A percentile compares a stretch with the other conserved stretches of the same genome.
Evolutionary conservation across 2,329 filamentous ascomycete species (phyloP).

Genomic region (Botrytis paeoniae): DNA sequence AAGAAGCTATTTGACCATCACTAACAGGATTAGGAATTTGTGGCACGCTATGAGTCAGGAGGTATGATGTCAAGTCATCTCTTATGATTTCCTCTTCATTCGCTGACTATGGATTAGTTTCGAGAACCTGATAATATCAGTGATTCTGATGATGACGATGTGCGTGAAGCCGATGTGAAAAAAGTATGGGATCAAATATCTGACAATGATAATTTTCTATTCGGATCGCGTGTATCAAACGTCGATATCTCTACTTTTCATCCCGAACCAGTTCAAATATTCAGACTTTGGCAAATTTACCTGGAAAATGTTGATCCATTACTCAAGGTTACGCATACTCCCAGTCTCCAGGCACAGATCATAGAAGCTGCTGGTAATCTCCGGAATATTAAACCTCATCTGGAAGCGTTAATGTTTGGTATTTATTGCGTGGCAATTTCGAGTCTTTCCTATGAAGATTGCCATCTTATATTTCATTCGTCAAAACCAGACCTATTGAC

Average conservation of each 20-base stretch:
- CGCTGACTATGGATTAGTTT: constrained; percentile 32
- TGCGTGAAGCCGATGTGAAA: constrained; percentile 41
- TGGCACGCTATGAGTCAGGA: constrained; percentile 47
- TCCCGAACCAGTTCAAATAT: constrained; percentile 60
- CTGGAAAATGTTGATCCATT: constrained; percentile 72
- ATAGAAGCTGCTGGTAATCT: constrained; percentile 60
- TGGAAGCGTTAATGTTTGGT: constrained; percentile 61
- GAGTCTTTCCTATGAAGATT: constrained; percentile 56
- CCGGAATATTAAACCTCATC: constrained; percentile 51
- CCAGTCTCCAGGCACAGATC: constrained; percentile 63
- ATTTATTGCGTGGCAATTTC: constrained; percentile 62
- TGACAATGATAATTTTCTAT: constrained; percentile 48
- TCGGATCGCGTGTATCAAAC: constrained; percentile 44
- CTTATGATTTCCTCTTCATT: constrained; percentile 5
- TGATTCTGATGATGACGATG: constrained; percentile 38
- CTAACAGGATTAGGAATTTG: constrained; percentile 42
- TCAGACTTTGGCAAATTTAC: constrained; percentile 72
- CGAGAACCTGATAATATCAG: constrained; percentile 36
- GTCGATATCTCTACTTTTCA: constrained; percentile 49
- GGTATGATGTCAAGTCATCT: constrained; percentile 35
- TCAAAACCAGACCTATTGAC: constrained; percentile 41
- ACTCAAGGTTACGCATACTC: constrained; percentile 69
- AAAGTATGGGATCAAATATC: constrained; percentile 46
- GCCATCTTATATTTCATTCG: constrained; percentile 41
- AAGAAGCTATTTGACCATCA: constrained; percentile 24